Evolutionary conservation across 2,329 filamentous ascomycete genomes (phyloP), one percentile per base, ranked within the genome.

Genomic region (Aspergillus novoparasiticus): DNA sequence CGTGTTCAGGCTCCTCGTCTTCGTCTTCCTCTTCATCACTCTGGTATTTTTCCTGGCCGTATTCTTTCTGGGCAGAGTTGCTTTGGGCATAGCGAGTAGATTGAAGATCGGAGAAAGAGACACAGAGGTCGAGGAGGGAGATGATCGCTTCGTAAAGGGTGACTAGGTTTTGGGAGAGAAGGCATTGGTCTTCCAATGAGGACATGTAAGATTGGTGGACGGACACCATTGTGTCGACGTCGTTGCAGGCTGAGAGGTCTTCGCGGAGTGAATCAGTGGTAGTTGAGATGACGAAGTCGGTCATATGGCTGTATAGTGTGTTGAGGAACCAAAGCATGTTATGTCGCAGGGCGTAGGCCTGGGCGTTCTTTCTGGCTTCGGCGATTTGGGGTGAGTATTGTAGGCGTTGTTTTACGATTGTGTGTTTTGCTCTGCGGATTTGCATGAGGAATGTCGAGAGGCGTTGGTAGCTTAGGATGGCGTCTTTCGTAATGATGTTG

Each of bases 401-500:
- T 45, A 82, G 66, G 59, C 80, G 72, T 67, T 79, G 73, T 64
- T 84, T 84, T 30, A 89, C 86, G 2, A 97, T 82, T 1, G 90
- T 79, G 65, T 89, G 85, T 58, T 86, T 86, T 4, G 91, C 90
- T 54, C 93, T 86, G 58, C 89, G 89, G 30, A 92, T 81, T 74
- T 97, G 94, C 34, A 96, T 83, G 0, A 96, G 83, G 10, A 97
- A 85, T 0, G 87, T 89, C 68, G 92, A 93, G 4, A 94, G 80
- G 28, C 85, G 81, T 70, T 92, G 90, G 72, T 97, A 96, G 3
- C 85, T 82, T 0, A 78, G 73, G 26, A 93, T 83, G 8, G 87
- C 87, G 3, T 85, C 81, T 53, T 87, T 85, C 1, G 88, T 88
- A 51, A 97, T 82, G 32, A 97, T 86, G 71, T 97, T 94, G 23